A percentile compares a stretch with the other conserved stretches of the same genome.
Evolutionary conservation across 495 filamentous ascomycete species (phyloP).

Genomic region (Penicillium soppii): DNA sequence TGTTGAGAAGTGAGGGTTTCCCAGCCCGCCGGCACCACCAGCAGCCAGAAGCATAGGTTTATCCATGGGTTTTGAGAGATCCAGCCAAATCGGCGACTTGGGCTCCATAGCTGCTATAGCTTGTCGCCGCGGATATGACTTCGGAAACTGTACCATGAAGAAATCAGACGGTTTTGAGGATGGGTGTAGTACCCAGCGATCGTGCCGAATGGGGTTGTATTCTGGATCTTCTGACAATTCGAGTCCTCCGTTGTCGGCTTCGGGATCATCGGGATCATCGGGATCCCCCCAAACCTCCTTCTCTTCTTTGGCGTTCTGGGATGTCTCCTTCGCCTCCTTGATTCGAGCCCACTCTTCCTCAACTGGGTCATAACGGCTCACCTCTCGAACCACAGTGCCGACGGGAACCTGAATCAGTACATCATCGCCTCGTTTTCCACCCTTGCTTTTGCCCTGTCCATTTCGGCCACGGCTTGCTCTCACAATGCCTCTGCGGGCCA

Average conservation of each 20-base stretch:
- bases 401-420: constrained; percentile 87
- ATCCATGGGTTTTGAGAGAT: constrained; percentile 77
- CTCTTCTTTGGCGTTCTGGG: constrained; percentile 17
- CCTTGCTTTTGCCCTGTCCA: constrained; percentile 78
- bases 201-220: constrained; percentile 40
- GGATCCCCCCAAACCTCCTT: neutral
- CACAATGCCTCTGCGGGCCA: constrained; percentile 72
- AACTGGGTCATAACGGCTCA: constrained; percentile 73
- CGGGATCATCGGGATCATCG: neutral
- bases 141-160: constrained; percentile 58
- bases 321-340: constrained; percentile 27
- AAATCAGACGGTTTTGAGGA: constrained; percentile 66
- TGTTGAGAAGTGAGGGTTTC: constrained; percentile 88
- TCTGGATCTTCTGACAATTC: constrained; percentile 29
- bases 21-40: constrained; percentile 83
- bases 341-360: constrained; percentile 55
- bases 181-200: constrained; percentile 86
- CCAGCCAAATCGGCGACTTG: constrained; percentile 69
- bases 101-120: constrained; percentile 62
- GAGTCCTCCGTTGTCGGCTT: constrained; percentile 24
- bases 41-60: constrained; percentile 86
- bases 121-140: constrained; percentile 56
- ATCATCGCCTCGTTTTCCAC: constrained; percentile 82
- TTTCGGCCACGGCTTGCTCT: constrained; percentile 79
- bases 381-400: constrained; percentile 84